Conservation (phyloP, 1,284 basidiomycete species). For the Abortiporus biennis region DNA sequence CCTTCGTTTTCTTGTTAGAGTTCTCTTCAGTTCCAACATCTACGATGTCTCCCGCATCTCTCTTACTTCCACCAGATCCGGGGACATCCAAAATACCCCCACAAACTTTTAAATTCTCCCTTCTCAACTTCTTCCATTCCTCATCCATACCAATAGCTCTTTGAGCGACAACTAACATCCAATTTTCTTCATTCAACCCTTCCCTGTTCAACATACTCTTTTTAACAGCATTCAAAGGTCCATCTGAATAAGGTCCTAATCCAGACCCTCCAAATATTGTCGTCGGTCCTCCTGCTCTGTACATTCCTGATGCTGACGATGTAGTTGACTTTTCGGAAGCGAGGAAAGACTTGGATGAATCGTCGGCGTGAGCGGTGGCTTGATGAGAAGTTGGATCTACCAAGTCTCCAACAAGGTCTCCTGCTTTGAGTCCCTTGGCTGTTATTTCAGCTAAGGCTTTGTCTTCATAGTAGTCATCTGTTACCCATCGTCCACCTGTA, state of each 20-base stretch:
- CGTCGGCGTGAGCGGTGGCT: conserved; percentile 28
- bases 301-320: conserved; percentile 47
- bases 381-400: conserved; percentile 64
- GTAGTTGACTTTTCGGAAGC: conserved; percentile 28
- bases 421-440: conserved; percentile 66
- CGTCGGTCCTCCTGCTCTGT: conserved; percentile 80
- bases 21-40: conserved; percentile 19
- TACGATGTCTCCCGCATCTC: conserved; percentile 21
- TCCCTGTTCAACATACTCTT: conserved; percentile 67
- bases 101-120: conserved; percentile 46
- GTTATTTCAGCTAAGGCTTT: conserved; percentile 69
- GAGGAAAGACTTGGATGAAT: conserved; percentile 34
- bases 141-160: conserved; percentile 57
- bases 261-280: conserved; percentile 83
- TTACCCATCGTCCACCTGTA: conserved; percentile 83
- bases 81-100: conserved; percentile 25
- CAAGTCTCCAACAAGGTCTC: conserved; percentile 73
- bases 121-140: conserved; percentile 58
- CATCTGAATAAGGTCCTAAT: conserved; percentile 80
- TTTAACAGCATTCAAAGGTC: conserved; percentile 71
- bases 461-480: conserved; percentile 94
- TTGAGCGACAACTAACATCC: conserved; percentile 78
- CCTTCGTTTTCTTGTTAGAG: conserved; percentile 21
- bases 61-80: conserved; percentile 21
- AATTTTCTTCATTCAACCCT: conserved; percentile 80